These are phyloP conservation scores for Sporothrix inflata DNA, from an alignment of 2,329 filamentous ascomycete genomes.

Conservation along the genomic window DNA sequence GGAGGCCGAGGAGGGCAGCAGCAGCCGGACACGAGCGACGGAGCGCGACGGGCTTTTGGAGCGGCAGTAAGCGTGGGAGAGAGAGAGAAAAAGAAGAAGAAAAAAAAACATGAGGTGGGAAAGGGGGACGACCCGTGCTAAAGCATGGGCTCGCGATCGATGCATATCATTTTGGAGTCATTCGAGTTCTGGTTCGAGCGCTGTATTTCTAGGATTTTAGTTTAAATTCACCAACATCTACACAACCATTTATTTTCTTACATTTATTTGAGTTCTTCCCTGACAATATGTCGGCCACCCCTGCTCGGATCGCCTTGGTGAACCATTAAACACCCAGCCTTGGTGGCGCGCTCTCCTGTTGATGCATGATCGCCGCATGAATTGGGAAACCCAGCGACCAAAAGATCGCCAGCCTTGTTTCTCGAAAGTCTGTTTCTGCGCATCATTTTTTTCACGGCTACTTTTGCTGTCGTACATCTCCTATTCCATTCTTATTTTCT, in stretches of 20 bases:
- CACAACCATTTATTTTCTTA: background rate
- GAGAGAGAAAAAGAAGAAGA: background rate
- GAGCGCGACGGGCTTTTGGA: background rate
- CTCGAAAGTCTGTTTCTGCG: constrained; percentile 19
- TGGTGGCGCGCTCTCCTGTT: constrained; percentile 6
- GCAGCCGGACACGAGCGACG: background rate
- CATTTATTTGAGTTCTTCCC: constrained; percentile 3
- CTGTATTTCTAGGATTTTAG: background rate
- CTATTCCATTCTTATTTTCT: background rate
- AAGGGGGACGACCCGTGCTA: background rate
- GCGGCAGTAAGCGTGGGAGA: background rate
- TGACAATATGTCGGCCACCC: background rate
- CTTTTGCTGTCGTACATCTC: background rate
- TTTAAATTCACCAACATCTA: background rate
- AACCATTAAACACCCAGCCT: background rate
- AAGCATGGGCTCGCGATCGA: background rate
- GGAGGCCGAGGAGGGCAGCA: background rate
- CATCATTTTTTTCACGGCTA: constrained; percentile 5
- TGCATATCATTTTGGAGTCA: background rate
- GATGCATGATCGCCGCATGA: constrained; percentile 25
- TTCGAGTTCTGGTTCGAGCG: background rate
- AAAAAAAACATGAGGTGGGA: background rate
- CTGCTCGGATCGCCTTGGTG: background rate
- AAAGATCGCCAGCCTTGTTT: constrained; percentile 25
- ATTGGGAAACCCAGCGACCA: constrained; percentile 10